Evolutionary conservation across 352 stramenopile species (phyloP).

Genomic region (Halophytophthora batemanensis): DNA sequence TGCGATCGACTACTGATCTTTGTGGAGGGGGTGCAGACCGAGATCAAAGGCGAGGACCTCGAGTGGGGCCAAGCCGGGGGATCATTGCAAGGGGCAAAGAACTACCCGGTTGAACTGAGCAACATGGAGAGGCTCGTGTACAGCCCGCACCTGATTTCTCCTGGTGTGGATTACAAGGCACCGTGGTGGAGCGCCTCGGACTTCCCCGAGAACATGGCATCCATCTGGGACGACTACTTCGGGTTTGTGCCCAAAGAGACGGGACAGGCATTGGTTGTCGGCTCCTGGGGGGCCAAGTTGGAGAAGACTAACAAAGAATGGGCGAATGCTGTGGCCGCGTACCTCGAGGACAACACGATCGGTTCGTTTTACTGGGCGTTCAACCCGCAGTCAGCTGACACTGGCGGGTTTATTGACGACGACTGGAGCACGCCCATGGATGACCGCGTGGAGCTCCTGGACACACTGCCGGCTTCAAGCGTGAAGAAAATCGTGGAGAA

Average conservation of each 20-base stretch:
- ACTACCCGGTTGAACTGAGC: conserved; percentile 59
- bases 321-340: conserved; percentile 45
- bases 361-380: conserved; percentile 78
- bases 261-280: conserved; percentile 56
- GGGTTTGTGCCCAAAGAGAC: conserved; percentile 58
- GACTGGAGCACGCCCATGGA: conserved; percentile 67
- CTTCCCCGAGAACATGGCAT: conserved; percentile 67
- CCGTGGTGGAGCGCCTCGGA: conserved; percentile 56
- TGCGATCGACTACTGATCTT: conserved; percentile 68
- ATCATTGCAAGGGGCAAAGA: conserved; percentile 54
- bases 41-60: conserved; percentile 51
- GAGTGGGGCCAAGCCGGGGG: conserved; percentile 61
- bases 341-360: conserved; percentile 51
- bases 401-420: conserved; percentile 58
- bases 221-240: conserved; percentile 67
- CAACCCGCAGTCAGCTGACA: conserved; percentile 73
- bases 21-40: conserved; percentile 71
- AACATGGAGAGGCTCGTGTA: conserved; percentile 75
- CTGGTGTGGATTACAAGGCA: conserved; percentile 56
- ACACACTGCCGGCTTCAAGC: conserved; percentile 33
- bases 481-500: conserved; percentile 38
- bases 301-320: conserved; percentile 54
- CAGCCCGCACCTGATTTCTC: conserved; percentile 61
- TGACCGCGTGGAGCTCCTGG: conserved; percentile 51
- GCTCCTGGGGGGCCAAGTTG: conserved; percentile 68